Base-by-base conservation (phyloP, 176 grass and related monocot species). In the Cenchrus purpureus region DNA sequence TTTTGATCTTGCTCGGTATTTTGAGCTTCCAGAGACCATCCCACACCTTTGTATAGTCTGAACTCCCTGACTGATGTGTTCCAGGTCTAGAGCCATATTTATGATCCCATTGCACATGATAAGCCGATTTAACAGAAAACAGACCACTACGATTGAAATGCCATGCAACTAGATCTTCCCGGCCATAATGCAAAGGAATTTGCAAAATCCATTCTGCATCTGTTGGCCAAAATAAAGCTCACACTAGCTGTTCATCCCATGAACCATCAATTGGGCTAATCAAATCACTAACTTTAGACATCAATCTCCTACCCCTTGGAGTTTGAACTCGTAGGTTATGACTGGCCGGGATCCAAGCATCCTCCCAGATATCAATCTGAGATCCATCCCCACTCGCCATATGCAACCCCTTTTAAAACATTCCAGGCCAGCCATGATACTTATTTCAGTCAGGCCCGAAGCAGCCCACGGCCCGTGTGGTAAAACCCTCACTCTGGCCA, bases 11-110 rank as follows among this genome's bases (percentile, higher is more conserved):
- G 10, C 1, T 22, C 0, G 61, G 61, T 0, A 64, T 12, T 0
- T 12, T 1, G 0, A 64, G 2, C 25, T 64, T 64, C 61, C 25
- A 64, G 1, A 64, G 3, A 0, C n/a, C 3, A 0, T 3, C 1
- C 61, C 61, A 64, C 0, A 64, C 61, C 1, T 3, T 9, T 4
- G 10, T n/a, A 9, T 22, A 8, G 0, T 8, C 19, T 1, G 1
- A 0, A 2, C 19, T 7, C 3, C 57, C 8, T 0, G 19, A 19
- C 0, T n/a, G 19, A 7, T 31, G 9, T 1, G 12, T 6, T 6
- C 17, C 56, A 0, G 5, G 0, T 13, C 10, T 7, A 2, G 3
- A 8, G 0, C 22, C 25, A 6, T 25, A 64, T 9, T 31, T 64
- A 11, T 31, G 9, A 0, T 5, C 3, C 61, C 61, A 64, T 31